Evolutionary conservation across 1,284 basidiomycete species (phyloP), one percentile per base, ranked within the genome.

Genomic region (Peniophora sp.): DNA sequence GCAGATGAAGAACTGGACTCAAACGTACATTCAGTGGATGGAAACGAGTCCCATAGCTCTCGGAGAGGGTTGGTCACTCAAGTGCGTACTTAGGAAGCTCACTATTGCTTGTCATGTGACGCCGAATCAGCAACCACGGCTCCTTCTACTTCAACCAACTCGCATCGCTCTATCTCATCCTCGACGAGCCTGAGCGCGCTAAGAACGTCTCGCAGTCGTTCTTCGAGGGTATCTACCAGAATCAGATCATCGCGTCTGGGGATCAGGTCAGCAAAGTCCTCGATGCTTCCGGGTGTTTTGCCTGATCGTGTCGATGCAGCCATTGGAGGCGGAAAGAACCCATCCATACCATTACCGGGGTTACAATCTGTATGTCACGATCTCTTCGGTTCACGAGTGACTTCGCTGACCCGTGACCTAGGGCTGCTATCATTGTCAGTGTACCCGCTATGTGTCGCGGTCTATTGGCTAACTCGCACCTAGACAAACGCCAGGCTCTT

Each of bases 401-500:
- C 27, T 6, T 6, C 12, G 12, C 27, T 32, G 27, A 32, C 12
- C 27, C 12, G 6, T 12, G 27, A 32, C 12, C 5, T 12, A 32
- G 27, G 27, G 43, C 43, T 23, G 43, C 43, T n/a, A 45, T 45
- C 6, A 45, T 45, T 8, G 43, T 45, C 6, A 6, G 43, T 22
- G 20, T 24, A 14, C 14, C n/a, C 5, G 8, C 23, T 24, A 14
- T 20, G 15, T 45, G 23, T 45, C 43, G 8, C 43, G n/a, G n/a
- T n/a, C 10, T 22, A 23, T 41, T n/a, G n/a, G n/a, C 43, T 45
- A 20, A 45, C 43, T 3, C 22, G 5, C 8, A 8, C 12, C 10
- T 53, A 83, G 80, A 78, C 78, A 3, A 80, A 78, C 54, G 79
- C 78, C 12, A 73, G 75, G 41, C 60, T 84, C 39, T 72, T 68